Evolutionary conservation across 2,329 filamentous ascomycete species (phyloP), one percentile per base, ranked within the genome.

Genomic region (Aspergillus sp.): DNA sequence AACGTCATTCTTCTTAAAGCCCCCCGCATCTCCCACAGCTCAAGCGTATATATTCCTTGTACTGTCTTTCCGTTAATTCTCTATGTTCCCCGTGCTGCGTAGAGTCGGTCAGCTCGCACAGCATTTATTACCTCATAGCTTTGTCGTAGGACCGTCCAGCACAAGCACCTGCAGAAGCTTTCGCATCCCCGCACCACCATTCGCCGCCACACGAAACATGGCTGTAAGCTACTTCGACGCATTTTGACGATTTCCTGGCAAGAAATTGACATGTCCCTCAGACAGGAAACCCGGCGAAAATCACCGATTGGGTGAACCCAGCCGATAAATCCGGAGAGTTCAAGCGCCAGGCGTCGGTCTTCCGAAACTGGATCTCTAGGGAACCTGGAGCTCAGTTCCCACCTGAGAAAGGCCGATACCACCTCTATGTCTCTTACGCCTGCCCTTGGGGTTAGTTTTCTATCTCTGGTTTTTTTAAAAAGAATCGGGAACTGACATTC

Each of bases 341-440:
- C 83, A 96, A 96, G 80, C 88, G 93, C 61, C 90, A 92, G 73
- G 82, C 83, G 61, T 95, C 90, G 59, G 83, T 86, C 55, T 98
- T 98, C 78, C 87, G 95, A 58, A 85, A 89, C 74, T 90, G 80
- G 74, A 89, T 96, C 74, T 91, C 89, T 32, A 84, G 82, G 61
- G 85, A 90, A 65, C 76, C 85, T 1, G 87, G 84, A 42, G 88
- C 90, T 5, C 78, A 87, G 73, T 97, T 92, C 66, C 89, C 91
- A 5, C 84, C 91, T 1, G 93, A 98, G 77, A 91, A 90, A 77
- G 91, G 84, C 53, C 84, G 95, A 55, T 99, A 99, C 74, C 95
- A 99, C 77, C 85, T 99, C 66, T 99, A 93, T 72, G 89, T 96
- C 64, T 93, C 89, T 68, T 96, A 96, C 76, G 93, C 93, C 6